These are phyloP conservation scores for Globomyces pollinis-pini DNA, from an alignment of 192 early-diverging fungal species.

Conservation along the genomic window DNA sequence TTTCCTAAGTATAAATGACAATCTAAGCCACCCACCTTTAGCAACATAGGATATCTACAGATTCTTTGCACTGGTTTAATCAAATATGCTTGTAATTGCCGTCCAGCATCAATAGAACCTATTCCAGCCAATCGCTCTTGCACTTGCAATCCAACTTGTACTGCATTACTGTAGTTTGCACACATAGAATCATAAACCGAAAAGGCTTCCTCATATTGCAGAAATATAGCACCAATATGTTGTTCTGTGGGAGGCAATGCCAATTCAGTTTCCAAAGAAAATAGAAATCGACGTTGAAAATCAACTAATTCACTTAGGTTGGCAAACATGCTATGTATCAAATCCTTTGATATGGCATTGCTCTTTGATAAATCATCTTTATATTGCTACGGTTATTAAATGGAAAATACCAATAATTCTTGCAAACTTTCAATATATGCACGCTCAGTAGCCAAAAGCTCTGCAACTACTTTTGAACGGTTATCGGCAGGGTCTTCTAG, in stretches of 20 bases:
- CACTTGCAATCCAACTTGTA: constrained; percentile 22
- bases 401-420: constrained; percentile 55
- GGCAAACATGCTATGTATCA: constrained; percentile 75
- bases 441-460: constrained; percentile 89
- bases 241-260: constrained; percentile 70
- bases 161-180: constrained; percentile 70
- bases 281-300: constrained; percentile 90
- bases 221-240: constrained; percentile 78
- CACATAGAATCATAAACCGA: constrained; percentile 86
- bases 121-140: constrained; percentile 39
- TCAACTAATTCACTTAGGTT: constrained; percentile 92
- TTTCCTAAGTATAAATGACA: constrained; percentile 19
- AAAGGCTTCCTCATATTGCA: constrained; percentile 54
- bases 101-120: constrained; percentile 73
- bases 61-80: constrained; percentile 98
- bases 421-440: constrained; percentile 86
- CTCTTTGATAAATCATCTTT: constrained; percentile 32
- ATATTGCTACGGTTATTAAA: constrained; percentile 16
- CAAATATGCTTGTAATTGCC: constrained; percentile 81
- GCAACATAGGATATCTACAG: constrained; percentile 93
- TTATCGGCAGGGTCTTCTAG: constrained; percentile 65
- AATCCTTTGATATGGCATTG: constrained; percentile 72
- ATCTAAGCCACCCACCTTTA: constrained; percentile 56
- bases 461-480: constrained; percentile 76
- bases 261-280: constrained; percentile 73